phyloP scores from a whole-genome alignment of 2,329 filamentous ascomycete genomes.

The Aspergillus niger region DNA sequence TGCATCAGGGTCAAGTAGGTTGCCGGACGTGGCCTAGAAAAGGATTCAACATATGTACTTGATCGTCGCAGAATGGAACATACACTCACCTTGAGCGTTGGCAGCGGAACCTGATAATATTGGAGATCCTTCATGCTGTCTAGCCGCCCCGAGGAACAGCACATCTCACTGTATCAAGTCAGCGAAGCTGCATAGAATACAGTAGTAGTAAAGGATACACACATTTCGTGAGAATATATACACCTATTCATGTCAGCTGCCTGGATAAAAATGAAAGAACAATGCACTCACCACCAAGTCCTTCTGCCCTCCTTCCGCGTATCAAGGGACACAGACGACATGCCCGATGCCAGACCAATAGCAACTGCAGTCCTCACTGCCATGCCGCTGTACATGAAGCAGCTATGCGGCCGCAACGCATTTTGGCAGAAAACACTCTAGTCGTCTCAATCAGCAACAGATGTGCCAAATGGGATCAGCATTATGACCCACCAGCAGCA shows the following conservation, averaged over 20 bases:
- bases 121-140: conserved; percentile 32
- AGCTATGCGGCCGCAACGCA: conserved; percentile 37
- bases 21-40: conserved; percentile 1
- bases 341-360: conserved; percentile 34
- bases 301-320: conserved; percentile 23
- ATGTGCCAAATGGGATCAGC: too few relatives aligned
- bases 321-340: conserved; percentile 21
- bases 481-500: conserved; percentile 23
- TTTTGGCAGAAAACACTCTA: conserved; percentile 36
- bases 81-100: conserved; percentile 20
- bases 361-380: conserved; percentile 37
- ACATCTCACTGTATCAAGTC: conserved; percentile 30
- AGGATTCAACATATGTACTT: background rate
- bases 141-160: conserved; percentile 32
- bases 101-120: conserved; percentile 28
- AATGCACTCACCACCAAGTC: conserved; percentile 29
- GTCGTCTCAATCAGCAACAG: background rate
- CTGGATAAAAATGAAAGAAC: background rate
- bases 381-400: conserved; percentile 41
- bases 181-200: background rate
- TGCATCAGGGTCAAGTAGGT: conserved; percentile 19
- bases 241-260: conserved; percentile 15
- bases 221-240: conserved; percentile 28
- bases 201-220: background rate
- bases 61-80: too few relatives aligned